Base-by-base conservation (phyloP, 2,329 filamentous ascomycete species). In the Ophiosphaerella herpotricha region DNA sequence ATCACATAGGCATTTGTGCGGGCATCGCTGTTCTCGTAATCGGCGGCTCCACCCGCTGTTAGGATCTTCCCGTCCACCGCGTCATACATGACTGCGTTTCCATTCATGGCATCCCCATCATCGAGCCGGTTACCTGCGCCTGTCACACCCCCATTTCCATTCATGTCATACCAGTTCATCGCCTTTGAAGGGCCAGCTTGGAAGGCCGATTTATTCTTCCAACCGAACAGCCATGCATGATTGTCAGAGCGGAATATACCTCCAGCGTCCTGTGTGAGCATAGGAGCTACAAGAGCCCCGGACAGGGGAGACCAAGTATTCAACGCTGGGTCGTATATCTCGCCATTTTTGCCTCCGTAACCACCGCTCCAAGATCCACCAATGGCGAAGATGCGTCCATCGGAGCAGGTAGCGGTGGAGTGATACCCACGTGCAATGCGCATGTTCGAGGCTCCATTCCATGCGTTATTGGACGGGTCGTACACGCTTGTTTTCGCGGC, bases 391-490 rank as follows among this genome's bases (percentile, higher is more conserved):
- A 85, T 75, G 0, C 76, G 71, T 4, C 83, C 83, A 50, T 83
- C 76, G 0, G 81, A 80, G 1, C 77, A 60, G 0, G 78, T 82
- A 0, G 77, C 70, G 0, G 78, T 77, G 0, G 81, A 68, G 43
- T 85, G 82, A 39, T 80, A 85, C 78, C 83, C 85, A 50, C 85
- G 83, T 7, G 81, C 80, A 32, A 82, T 72, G 57, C 83, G 75
- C 78, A 84, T 83, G 3, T 74, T 65, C 33, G 70, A 74, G 0
- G 80, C 72, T 11, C 67, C 55, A 0, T 68, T 77, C 82, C 82
- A 86, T 2, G 65, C 63, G 36, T 80, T 73, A 4, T 67, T 58
- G 1, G 52, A 60, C 1, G 78, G 74, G 50, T 81, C 51, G 41
- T 68, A 70, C 14, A 68, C 58, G 45, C 77, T 82, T 1, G 79